Evolutionary conservation across 2,329 filamentous ascomycete species (phyloP).

Genomic region (Cordyceps javanica): DNA sequence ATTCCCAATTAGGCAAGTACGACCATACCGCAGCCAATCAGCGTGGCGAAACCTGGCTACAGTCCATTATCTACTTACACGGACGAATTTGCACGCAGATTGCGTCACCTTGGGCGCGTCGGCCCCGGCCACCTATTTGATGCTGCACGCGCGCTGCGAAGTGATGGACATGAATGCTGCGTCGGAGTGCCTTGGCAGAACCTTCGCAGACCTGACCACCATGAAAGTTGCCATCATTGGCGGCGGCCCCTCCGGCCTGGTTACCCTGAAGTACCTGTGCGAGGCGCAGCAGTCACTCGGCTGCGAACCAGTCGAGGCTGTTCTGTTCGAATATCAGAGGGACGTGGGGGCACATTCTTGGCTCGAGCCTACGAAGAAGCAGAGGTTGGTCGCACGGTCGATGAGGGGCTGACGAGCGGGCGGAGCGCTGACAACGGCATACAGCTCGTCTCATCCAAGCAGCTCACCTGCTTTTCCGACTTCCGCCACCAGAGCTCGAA

Average conservation of each 20-base stretch:
- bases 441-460: constrained; percentile 26
- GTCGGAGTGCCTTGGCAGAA: no score
- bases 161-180: not conserved
- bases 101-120: not conserved
- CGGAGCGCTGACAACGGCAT: not conserved
- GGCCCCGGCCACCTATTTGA: not conserved
- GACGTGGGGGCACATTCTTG: constrained; percentile 34
- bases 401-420: no score
- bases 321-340: constrained; percentile 35
- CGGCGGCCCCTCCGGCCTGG: not conserved
- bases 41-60: not conserved
- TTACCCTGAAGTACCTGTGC: constrained; percentile 27
- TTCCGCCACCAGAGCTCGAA: constrained; percentile 30
- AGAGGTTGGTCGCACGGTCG: not conserved
- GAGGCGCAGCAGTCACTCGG: constrained; percentile 26
- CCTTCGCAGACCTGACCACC: not conserved
- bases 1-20: not conserved
- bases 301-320: constrained; percentile 29
- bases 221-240: not conserved
- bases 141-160: not conserved
- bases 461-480: constrained; percentile 43
- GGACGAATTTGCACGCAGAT: not conserved
- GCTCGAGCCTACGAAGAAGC: not conserved
- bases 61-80: not conserved
- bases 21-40: not conserved